phyloP scores from a whole-genome alignment of 306 rosid genomes.

The Lupinus albus region DNA sequence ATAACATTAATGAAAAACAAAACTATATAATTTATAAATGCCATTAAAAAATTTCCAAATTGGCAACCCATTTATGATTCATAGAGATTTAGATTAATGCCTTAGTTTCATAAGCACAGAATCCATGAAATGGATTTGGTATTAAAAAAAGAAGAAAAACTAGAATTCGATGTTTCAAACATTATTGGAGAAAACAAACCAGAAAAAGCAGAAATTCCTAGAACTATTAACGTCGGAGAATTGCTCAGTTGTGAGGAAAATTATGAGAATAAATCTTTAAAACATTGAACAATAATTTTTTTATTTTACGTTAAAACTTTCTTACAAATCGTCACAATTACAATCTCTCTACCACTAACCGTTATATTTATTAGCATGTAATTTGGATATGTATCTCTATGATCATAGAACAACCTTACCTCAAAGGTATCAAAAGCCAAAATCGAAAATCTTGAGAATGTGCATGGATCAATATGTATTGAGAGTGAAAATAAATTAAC shows the following conservation, averaged over 20 bases:
- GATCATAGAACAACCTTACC: slow-evolving; percentile 44
- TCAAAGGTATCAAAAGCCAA: slow-evolving; percentile 11
- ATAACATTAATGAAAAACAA: background rate
- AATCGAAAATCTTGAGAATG: slow-evolving; percentile 28
- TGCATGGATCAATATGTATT: slow-evolving; percentile 10
- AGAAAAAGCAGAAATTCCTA: background rate
- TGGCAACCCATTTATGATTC: too few species aligned
- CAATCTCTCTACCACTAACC: background rate
- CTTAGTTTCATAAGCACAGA: background rate
- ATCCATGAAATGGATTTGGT: background rate
- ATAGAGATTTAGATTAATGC: background rate
- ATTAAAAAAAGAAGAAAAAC: background rate
- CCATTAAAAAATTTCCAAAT: background rate
- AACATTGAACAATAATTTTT: background rate
- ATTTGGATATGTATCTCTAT: background rate
- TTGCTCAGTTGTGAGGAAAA: background rate
- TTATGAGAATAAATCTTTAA: background rate
- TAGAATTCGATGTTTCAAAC: background rate
- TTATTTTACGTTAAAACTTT: slow-evolving; percentile 15
- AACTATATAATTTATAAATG: background rate
- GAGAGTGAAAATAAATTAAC: slow-evolving; percentile 16
- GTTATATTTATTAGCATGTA: background rate
- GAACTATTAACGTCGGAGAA: slow-evolving; percentile 12
- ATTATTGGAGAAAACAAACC: too few species aligned
- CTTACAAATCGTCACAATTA: slow-evolving; percentile 14